Conservation (phyloP, 805 yeast genomes). For the Wickerhamiella australiensis region DNA sequence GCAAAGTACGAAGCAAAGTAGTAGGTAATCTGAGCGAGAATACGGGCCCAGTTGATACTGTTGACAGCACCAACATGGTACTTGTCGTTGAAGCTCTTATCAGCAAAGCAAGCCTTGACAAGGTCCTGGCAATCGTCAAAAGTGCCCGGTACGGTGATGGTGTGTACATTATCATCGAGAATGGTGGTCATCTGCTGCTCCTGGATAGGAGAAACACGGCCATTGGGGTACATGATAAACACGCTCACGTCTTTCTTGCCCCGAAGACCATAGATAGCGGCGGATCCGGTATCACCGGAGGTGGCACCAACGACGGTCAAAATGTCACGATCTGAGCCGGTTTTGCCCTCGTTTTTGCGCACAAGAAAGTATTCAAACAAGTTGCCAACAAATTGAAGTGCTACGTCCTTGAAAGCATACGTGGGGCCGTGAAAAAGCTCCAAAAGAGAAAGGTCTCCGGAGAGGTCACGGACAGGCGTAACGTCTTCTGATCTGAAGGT, state of each 20-base stretch:
- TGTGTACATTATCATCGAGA: constrained; percentile 82
- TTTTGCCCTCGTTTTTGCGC: constrained; percentile 50
- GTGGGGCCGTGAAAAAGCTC: constrained; percentile 99
- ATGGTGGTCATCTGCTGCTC: constrained; percentile 99
- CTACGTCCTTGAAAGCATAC: constrained; percentile 97
- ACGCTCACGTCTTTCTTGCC: constrained; percentile 97
- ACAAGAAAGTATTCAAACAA: constrained; percentile 82
- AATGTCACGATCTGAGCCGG: constrained; percentile 30
- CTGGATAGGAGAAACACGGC: constrained; percentile 94
- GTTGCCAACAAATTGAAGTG: constrained; percentile 95
- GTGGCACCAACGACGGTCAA: constrained; percentile 98
- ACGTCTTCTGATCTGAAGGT: constrained; percentile 83
- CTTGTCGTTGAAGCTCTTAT: constrained; percentile 69
- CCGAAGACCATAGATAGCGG: constrained; percentile 95
- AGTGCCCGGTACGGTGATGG: constrained; percentile 87
- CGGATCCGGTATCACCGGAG: constrained; percentile 97
- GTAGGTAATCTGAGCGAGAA: constrained; percentile 93
- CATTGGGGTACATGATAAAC: constrained; percentile 91
- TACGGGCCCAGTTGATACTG: constrained; percentile 98
- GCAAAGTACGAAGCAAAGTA: constrained; percentile 88
- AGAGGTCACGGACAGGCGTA: constrained; percentile 60
- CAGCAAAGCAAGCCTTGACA: constrained; percentile 88
- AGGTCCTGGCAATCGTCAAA: constrained; percentile 98
- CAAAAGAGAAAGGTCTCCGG: constrained; percentile 58
- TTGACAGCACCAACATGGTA: constrained; percentile 96